Percentiles rank a stretch among this genome's conserved stretches.
These are phyloP conservation scores for Ustilago trichophora DNA, from an alignment of 1,284 basidiomycete genomes.

Conservation along the genomic window DNA sequence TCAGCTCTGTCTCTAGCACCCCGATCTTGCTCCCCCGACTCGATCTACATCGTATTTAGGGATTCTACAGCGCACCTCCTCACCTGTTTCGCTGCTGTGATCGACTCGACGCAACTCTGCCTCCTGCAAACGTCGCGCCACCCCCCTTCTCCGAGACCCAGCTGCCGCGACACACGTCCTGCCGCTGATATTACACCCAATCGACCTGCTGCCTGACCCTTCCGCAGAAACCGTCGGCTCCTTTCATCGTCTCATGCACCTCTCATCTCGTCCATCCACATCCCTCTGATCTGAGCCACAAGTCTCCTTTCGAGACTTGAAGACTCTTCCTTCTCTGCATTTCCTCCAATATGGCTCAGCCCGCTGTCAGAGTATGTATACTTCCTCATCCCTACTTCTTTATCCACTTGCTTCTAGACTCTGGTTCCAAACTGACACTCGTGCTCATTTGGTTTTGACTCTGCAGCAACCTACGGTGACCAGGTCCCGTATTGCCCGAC, in stretches of 20 bases:
- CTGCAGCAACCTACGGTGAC: slow-evolving; percentile 30
- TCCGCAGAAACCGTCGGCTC: too few species aligned
- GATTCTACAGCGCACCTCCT: too few species aligned
- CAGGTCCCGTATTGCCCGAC: slow-evolving; percentile 33
- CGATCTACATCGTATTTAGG: too few species aligned
- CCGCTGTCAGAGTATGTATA: slow-evolving; percentile 35
- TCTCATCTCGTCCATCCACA: not conserved
- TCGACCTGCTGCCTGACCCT: too few species aligned
- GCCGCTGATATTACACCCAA: not conserved
- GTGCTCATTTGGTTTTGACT: not conserved
- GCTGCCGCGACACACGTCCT: too few species aligned
- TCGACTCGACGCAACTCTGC: too few species aligned
- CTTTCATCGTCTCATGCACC: slow-evolving; percentile 5
- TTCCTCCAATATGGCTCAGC: slow-evolving; percentile 31
- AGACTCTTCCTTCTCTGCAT: not conserved
- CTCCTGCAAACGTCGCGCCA: too few species aligned
- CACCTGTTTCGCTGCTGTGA: too few species aligned
- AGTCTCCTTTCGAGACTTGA: slow-evolving; percentile 7
- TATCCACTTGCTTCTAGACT: not conserved
- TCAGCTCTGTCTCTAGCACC: not conserved
- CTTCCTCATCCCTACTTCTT: not conserved
- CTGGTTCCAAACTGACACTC: not conserved
- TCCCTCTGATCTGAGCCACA: slow-evolving; percentile 7
- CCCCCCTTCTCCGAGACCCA: too few species aligned
- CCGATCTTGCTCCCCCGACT: too few species aligned